Evolutionary conservation across 208 protist species (phyloP), one percentile per base, ranked within the genome.

Genomic region (Leishmania guyanensis): DNA sequence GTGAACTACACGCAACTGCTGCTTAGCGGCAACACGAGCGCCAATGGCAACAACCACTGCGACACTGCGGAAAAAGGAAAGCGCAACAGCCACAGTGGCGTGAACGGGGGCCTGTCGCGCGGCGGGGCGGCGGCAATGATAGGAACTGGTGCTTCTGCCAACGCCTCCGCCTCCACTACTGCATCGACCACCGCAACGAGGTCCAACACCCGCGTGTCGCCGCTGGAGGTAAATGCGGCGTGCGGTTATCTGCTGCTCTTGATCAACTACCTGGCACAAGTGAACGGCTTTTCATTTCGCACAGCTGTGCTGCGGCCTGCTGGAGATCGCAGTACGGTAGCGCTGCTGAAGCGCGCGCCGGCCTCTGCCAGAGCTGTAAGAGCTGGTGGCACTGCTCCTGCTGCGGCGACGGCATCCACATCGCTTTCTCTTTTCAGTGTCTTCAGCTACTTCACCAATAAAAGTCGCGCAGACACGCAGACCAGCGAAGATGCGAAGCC

Each of bases 171-270:
- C 22, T 9, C 66, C 16, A 20, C 65, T 36, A 1, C 65, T 76
- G 68, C 60, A 77, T 58, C 83, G 16, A 33, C 58, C 54, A 54
- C 82, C 9, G 64, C 72, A 26, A 50, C 78, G 16, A 62, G n/a
- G 29, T 54, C 60, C n/a, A 83, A 81, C 69, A 46, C 36, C 43
- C 78, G 79, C n/a, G 89, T 95, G 12, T 88, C 89, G 51, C 53
- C 84, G 36, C 68, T 64, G 4, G 94, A 97, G 71, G 85, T 95
- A 48, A 97, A 97, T 75, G 84, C 87, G 22, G 94, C 94, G 8
- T 95, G 94, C 77, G 92, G 91, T 9, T 90, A 89, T 58, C 60
- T 95, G 5, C 70, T 90, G 53, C 77, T 88, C 43, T 83, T 96
- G 14, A 77, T 97, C 9, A 77, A 84, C 46, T 78, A 88, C 51